Evolutionary conservation across 345 rosid species (phyloP).

Genomic region (Aquilaria sinensis): DNA sequence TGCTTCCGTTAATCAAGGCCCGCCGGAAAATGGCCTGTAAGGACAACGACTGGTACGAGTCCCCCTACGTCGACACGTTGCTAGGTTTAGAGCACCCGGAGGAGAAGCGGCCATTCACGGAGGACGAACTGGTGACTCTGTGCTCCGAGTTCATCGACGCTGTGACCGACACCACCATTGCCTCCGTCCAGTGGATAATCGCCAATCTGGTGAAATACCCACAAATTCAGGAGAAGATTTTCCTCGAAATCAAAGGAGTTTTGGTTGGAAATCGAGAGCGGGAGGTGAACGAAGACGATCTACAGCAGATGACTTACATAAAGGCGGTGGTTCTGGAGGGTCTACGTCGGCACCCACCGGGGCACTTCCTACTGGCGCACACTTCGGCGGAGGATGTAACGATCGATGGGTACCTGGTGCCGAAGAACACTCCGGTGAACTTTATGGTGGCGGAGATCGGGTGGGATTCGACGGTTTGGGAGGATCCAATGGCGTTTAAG

Average conservation of each 20-base stretch:
- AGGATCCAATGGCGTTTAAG: constrained; percentile 34
- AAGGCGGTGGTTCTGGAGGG: constrained; percentile 2
- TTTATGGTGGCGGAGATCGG: constrained; percentile 23
- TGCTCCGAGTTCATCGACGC: constrained; percentile 3
- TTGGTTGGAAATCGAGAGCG: neutral
- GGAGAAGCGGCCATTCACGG: constrained; percentile 1
- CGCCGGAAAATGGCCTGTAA: neutral
- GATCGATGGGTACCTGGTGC: neutral
- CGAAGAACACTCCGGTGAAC: constrained; percentile 1
- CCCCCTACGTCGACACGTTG: neutral
- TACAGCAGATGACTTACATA: neutral
- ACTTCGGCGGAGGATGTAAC: neutral
- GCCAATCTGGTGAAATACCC: constrained; percentile 7
- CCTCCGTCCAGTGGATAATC: neutral
- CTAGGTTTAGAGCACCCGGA: neutral
- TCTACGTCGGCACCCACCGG: neutral
- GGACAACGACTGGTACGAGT: neutral
- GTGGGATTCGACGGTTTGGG: constrained; percentile 30
- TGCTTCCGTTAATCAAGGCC: neutral
- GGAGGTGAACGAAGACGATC: neutral
- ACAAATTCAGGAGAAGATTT: constrained; percentile 1
- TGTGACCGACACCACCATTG: constrained; percentile 3
- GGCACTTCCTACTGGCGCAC: constrained; percentile 3
- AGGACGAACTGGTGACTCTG: neutral
- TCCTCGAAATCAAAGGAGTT: constrained; percentile 1